Evolutionary conservation across 1,284 basidiomycete species (phyloP), one percentile per base, ranked within the genome.

Genomic region (Ganoderma lingzhi): DNA sequence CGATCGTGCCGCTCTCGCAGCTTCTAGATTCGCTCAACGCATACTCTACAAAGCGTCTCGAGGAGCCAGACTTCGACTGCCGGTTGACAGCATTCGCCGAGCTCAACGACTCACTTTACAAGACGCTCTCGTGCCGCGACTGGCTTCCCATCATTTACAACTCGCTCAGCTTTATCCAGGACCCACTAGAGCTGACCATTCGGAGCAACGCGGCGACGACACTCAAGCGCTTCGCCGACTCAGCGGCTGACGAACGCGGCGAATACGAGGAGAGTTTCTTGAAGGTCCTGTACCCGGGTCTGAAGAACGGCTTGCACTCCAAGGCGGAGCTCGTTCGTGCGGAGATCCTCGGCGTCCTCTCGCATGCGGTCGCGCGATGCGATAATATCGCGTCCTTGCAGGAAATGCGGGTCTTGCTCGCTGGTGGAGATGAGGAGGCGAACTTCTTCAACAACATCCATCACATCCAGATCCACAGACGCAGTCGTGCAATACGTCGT

Each of bases 391-490:
- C 82, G 0, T 80, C 87, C 2, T 82, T 98, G 53, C 87, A 88
- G 61, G 96, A 98, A 77, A 92, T 98, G 90, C 87, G 83, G 8
- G 86, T 90, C 12, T 83, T 99, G 12, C 86, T 98, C n/a, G 95
- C 94, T 4, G 90, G 87, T 19, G 96, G 95, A 0, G 97, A 99
- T 77, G 93, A 95, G 61, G 98, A 99, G 80, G 96, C 96, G 37
- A 97, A 93, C 79, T 97, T 99, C 83, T 99, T 99, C 87, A 92
- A 93, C 84, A 99, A 99, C 80, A 90, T 99, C 64, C 90, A 94
- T 73, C 98, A 99, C 80, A 91, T 99, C 64, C 98, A 99, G 82
- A 84, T 94, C 5, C 97, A 99, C 80, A 92, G 97, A 68, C 90
- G 97, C 28, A 91, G 92, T 1, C 87, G 98, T 72, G 97, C 98